These are phyloP conservation scores for Collybia nuda DNA, from an alignment of 768 basidiomycete genomes.

Conservation along the genomic window DNA sequence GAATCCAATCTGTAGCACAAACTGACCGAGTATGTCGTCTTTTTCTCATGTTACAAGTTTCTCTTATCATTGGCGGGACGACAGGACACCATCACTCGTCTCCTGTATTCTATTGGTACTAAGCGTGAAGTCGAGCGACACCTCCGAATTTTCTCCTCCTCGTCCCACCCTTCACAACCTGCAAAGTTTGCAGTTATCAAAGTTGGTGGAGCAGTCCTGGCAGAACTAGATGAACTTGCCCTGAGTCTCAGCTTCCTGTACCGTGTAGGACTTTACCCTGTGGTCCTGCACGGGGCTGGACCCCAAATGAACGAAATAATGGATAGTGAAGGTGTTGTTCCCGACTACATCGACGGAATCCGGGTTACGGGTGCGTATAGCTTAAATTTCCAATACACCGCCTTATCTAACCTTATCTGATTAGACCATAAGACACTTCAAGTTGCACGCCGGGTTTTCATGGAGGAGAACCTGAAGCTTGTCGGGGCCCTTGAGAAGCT, in stretches of 20 bases:
- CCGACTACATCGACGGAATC: slow-evolving; percentile 97
- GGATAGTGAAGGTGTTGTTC: slow-evolving; percentile 88
- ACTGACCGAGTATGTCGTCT: slow-evolving; percentile 63
- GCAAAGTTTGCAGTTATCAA: slow-evolving; percentile 99
- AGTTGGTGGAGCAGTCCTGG: slow-evolving; percentile 94
- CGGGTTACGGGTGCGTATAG: slow-evolving; percentile 82
- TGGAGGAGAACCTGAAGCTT: slow-evolving; percentile 96
- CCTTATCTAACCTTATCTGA: background rate
- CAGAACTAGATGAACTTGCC: slow-evolving; percentile 90
- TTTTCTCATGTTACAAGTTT: background rate
- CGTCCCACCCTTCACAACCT: slow-evolving; percentile 83
- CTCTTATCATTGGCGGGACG: background rate
- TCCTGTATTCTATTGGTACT: slow-evolving; percentile 95
- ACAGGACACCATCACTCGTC: slow-evolving; percentile 95
- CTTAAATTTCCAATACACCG: slow-evolving; percentile 1
- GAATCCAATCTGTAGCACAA: slow-evolving; percentile 64
- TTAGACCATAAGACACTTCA: slow-evolving; percentile 91
- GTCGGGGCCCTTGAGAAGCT: slow-evolving; percentile 91
- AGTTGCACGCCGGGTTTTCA: slow-evolving; percentile 93
- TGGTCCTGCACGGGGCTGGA: slow-evolving; percentile 95
- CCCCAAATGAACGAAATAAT: slow-evolving; percentile 95
- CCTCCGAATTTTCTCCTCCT: slow-evolving; percentile 96
- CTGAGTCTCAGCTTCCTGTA: slow-evolving; percentile 95
- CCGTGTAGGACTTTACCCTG: slow-evolving; percentile 96
- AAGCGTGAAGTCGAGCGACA: slow-evolving; percentile 98